Conservation (phyloP, 176 grass and related monocot species). For the Thalia dealbata region DNA sequence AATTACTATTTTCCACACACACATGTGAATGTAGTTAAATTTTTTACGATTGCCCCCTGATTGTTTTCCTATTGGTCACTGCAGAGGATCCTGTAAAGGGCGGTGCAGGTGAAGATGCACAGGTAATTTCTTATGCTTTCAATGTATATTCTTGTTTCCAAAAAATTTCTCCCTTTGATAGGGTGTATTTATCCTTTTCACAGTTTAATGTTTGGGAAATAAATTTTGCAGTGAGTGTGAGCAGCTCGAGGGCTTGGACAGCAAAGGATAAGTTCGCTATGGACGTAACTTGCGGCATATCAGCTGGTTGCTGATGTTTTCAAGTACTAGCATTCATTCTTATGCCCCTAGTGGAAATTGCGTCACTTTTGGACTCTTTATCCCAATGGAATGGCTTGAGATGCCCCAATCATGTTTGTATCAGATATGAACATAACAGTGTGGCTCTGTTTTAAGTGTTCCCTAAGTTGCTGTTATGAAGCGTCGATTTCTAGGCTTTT, state of each 20-base stretch:
- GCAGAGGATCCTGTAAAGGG: slow-evolving; percentile 7
- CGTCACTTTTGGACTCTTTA: not conserved
- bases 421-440: not conserved
- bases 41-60: not conserved
- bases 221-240: slow-evolving; percentile 2
- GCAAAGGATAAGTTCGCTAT: not conserved
- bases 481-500: too few species aligned
- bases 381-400: not conserved
- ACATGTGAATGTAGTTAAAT: not conserved
- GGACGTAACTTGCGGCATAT: not conserved
- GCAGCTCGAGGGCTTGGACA: not conserved
- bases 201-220: too few species aligned
- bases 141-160: not conserved
- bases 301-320: not conserved
- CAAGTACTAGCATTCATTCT: not conserved
- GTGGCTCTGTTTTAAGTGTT: not conserved
- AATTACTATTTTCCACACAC: not conserved
- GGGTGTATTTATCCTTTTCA: too few species aligned
- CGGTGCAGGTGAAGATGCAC: slow-evolving; percentile 1
- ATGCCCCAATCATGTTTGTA: not conserved
- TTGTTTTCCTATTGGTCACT: not conserved
- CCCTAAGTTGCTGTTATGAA: slow-evolving; percentile 24
- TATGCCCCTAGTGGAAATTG: not conserved
- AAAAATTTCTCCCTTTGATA: not conserved
- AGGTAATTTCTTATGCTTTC: not conserved